Percentiles rank a stretch among this genome's conserved stretches.
phyloP scores from a whole-genome alignment of 352 stramenopile species.

The Elongisporangium anandrum region DNA sequence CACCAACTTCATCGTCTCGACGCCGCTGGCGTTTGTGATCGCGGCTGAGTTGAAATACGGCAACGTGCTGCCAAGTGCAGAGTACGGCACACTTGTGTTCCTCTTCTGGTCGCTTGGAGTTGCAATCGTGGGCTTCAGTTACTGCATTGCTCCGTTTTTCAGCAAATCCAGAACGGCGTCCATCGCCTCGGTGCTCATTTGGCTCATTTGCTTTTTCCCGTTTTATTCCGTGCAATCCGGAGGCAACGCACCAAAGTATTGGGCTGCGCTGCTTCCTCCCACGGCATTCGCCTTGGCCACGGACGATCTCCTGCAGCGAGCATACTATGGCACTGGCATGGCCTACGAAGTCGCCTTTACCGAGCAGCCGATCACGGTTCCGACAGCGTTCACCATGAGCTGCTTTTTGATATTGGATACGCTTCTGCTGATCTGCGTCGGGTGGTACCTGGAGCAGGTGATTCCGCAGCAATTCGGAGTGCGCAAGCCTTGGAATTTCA shows the following conservation, averaged over 20 bases:
- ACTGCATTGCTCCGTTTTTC: slow-evolving; percentile 65
- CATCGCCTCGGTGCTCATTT: slow-evolving; percentile 60
- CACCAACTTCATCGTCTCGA: slow-evolving; percentile 41
- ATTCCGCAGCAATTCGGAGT: slow-evolving; percentile 90
- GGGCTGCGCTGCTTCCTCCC: slow-evolving; percentile 46
- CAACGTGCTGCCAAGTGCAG: slow-evolving; percentile 54
- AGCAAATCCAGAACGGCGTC: slow-evolving; percentile 58
- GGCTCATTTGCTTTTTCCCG: slow-evolving; percentile 71
- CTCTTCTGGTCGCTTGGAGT: slow-evolving; percentile 63
- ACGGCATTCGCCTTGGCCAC: slow-evolving; percentile 66
- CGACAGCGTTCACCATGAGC: slow-evolving; percentile 45
- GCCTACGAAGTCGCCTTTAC: slow-evolving; percentile 45
- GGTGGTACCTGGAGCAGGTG: slow-evolving; percentile 92
- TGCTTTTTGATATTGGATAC: slow-evolving; percentile 74
- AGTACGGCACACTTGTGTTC: slow-evolving; percentile 57
- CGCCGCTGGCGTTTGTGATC: slow-evolving; percentile 42
- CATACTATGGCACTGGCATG: slow-evolving; percentile 55
- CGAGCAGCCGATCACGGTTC: slow-evolving; percentile 34
- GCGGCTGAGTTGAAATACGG: slow-evolving; percentile 56
- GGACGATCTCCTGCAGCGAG: slow-evolving; percentile 50
- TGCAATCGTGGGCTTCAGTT: slow-evolving; percentile 58
- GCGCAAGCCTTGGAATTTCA: slow-evolving; percentile 88
- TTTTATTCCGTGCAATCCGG: slow-evolving; percentile 53
- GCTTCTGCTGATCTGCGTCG: slow-evolving; percentile 74
- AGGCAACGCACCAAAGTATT: slow-evolving; percentile 37